Evolutionary conservation across 345 rosid species (phyloP).

Genomic region (Cochlearia excelsa): DNA sequence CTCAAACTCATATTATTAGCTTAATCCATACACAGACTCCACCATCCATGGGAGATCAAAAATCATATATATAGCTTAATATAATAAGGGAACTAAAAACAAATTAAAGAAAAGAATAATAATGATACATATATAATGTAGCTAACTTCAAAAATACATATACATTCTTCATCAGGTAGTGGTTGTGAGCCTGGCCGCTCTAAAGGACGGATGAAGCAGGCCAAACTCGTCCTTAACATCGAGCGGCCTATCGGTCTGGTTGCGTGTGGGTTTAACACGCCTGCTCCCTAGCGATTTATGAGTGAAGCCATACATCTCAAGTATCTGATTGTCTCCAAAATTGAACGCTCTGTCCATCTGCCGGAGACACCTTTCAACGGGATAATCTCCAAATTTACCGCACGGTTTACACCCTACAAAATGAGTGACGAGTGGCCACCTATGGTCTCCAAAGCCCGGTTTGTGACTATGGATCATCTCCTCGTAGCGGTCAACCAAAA

Average conservation of each 20-base stretch:
- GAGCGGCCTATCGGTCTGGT: slow-evolving; percentile 44
- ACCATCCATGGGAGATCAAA: slow-evolving; percentile 20
- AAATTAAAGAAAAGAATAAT: slow-evolving; percentile 5
- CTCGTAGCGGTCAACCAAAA: slow-evolving; percentile 67
- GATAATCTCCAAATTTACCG: slow-evolving; percentile 62
- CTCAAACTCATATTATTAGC: not conserved
- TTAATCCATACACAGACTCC: slow-evolving; percentile 10
- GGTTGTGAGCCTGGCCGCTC: slow-evolving; percentile 32
- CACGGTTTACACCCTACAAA: slow-evolving; percentile 86
- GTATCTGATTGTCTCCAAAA: slow-evolving; percentile 70
- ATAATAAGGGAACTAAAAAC: slow-evolving; percentile 11
- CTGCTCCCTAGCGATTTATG: slow-evolving; percentile 49
- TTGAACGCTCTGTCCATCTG: slow-evolving; percentile 79
- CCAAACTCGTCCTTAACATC: slow-evolving; percentile 43
- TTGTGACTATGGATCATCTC: slow-evolving; percentile 65
- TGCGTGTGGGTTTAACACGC: slow-evolving; percentile 44
- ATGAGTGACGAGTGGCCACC: slow-evolving; percentile 81
- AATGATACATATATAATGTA: slow-evolving; percentile 11
- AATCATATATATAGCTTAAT: slow-evolving; percentile 6
- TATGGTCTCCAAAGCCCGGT: slow-evolving; percentile 63
- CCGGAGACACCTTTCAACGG: slow-evolving; percentile 62
- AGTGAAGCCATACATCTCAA: slow-evolving; percentile 61
- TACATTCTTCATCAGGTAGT: slow-evolving; percentile 6
- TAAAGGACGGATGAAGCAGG: slow-evolving; percentile 41
- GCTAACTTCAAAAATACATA: not conserved